Conservation (phyloP, 768 basidiomycete species). For the Boletus barrowsii region DNA sequence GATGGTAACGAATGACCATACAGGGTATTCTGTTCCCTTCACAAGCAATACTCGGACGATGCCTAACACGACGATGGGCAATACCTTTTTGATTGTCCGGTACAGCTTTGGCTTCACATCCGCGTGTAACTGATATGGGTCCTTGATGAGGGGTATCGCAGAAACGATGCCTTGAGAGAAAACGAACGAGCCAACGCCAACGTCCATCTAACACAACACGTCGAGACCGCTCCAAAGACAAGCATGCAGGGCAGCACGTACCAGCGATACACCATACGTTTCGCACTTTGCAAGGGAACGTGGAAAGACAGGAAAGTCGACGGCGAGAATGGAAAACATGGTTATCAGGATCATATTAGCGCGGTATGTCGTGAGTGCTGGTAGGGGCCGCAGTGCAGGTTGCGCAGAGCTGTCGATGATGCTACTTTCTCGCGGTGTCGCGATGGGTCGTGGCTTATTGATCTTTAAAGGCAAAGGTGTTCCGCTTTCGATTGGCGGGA, state of each 20-base stretch:
- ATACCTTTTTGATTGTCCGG: conserved; percentile 49
- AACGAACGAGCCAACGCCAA: conserved; percentile 96
- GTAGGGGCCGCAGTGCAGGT: conserved; percentile 42
- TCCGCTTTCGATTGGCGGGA: conserved; percentile 41
- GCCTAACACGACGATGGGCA: conserved; percentile 72
- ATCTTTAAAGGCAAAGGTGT: conserved; percentile 52
- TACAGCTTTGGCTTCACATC: conserved; percentile 52
- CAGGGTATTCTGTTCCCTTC: conserved; percentile 93
- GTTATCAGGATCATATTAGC: conserved; percentile 97
- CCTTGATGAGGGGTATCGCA: conserved; percentile 74
- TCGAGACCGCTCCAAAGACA: neutral
- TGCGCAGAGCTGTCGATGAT: neutral
- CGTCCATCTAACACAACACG: conserved; percentile 73
- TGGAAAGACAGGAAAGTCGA: conserved; percentile 93
- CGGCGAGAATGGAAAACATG: conserved; percentile 84
- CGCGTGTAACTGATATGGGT: conserved; percentile 49
- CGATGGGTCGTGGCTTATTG: neutral
- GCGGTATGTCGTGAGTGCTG: conserved; percentile 83
- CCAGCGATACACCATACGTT: conserved; percentile 91
- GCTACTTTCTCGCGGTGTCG: neutral
- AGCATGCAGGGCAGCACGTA: conserved; percentile 34
- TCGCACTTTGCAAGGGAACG: conserved; percentile 88
- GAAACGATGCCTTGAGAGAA: conserved; percentile 94
- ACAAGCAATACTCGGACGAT: conserved; percentile 77
- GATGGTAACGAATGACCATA: conserved; percentile 34